A percentile compares a stretch with the other conserved stretches of the same genome.
Conservation (phyloP, 78 protist species). For the Reticulomyxa filosa region DNA sequence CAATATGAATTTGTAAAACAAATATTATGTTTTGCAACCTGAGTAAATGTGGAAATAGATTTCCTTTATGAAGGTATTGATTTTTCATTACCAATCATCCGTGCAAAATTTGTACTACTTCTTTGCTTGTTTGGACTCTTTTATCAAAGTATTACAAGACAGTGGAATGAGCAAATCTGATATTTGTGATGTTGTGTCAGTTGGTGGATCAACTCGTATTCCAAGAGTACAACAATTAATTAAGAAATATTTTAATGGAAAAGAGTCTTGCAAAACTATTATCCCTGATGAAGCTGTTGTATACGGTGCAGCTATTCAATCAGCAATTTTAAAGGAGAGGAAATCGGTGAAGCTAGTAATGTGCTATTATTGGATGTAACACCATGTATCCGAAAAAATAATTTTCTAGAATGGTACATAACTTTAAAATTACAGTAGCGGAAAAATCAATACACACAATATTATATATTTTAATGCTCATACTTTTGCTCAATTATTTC, state of each 20-base stretch:
- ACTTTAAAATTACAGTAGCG: too few species aligned
- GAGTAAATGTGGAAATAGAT: slow-evolving; percentile 62
- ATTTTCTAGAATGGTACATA: too few species aligned
- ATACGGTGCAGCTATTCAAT: slow-evolving; percentile 99
- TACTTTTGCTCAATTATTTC: too few species aligned
- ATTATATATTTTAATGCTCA: too few species aligned
- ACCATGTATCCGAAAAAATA: too few species aligned
- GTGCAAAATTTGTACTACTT: slow-evolving; percentile 70
- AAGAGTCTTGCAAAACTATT: slow-evolving; percentile 48
- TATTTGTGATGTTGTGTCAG: slow-evolving; percentile 69
- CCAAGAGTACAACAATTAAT: slow-evolving; percentile 67
- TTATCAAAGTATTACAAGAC: slow-evolving; percentile 42
- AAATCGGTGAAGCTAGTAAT: slow-evolving; percentile 12
- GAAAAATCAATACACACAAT: too few species aligned
- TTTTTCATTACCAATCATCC: slow-evolving; percentile 51
- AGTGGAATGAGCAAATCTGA: slow-evolving; percentile 44
- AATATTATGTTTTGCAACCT: slow-evolving; percentile 42
- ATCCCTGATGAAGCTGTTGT: slow-evolving; percentile 99
- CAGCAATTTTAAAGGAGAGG: slow-evolving; percentile 54
- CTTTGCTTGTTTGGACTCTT: slow-evolving; percentile 33
- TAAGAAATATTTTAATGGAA: slow-evolving; percentile 64
- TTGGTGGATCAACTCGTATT: slow-evolving; percentile 87
- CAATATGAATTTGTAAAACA: slow-evolving; percentile 56
- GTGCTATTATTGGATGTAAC: slow-evolving; percentile 66
- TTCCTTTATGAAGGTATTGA: slow-evolving; percentile 65